Conservation (phyloP, 139 green algal genomes). For the Chlorella sp. region DNA sequence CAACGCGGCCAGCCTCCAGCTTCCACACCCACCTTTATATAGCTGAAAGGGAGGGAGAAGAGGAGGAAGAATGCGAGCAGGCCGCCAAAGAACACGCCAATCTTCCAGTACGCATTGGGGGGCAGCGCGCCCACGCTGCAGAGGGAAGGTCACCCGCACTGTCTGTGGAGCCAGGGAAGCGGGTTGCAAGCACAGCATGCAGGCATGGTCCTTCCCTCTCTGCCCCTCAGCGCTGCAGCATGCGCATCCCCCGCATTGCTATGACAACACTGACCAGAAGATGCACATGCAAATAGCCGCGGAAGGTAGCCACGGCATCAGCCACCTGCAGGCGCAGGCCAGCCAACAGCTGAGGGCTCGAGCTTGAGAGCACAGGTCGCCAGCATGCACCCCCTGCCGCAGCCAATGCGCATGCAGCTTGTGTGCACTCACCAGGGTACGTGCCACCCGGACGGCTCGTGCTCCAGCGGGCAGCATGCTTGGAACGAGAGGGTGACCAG, state of each 20-base stretch:
- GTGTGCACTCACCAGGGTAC: slow-evolving; percentile 1
- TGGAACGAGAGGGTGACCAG: slow-evolving; percentile 14
- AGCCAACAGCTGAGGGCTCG: no score
- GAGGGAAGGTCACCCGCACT: no score
- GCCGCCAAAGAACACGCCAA: not conserved
- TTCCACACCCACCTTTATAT: slow-evolving; percentile 27
- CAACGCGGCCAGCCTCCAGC: no score
- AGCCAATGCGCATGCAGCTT: no score
- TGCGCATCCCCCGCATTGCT: not conserved
- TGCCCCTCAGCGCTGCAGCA: not conserved
- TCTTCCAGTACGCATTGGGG: not conserved
- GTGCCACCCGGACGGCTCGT: slow-evolving; percentile 8
- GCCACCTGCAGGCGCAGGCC: not conserved
- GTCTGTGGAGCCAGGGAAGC: no score
- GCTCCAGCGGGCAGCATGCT: not conserved
- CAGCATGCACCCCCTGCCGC: not conserved
- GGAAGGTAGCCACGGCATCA: slow-evolving; percentile 51
- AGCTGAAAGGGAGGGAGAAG: slow-evolving; percentile 27
- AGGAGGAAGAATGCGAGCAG: slow-evolving; percentile 29
- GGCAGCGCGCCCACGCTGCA: not conserved
- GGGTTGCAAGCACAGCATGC: no score
- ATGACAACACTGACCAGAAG: slow-evolving; percentile 39
- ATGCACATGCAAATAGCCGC: slow-evolving; percentile 27
- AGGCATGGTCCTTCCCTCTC: no score
- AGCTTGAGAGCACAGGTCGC: no score